These are phyloP conservation scores for Cavenderia fasciculata DNA, from an alignment of 78 protist species.

Conservation along the genomic window DNA sequence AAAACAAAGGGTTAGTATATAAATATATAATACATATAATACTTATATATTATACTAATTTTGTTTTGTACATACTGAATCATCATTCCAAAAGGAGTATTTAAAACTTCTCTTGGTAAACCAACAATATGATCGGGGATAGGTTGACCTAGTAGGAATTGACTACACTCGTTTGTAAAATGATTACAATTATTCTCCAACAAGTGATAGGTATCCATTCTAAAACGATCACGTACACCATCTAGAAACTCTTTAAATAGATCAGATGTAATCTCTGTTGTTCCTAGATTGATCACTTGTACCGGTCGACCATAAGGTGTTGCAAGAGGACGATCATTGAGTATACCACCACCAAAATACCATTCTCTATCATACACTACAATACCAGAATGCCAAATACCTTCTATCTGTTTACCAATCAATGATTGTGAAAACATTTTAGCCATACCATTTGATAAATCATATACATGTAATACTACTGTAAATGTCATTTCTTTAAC, in stretches of 20 bases:
- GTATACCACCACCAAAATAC: conserved; percentile 70
- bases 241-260: conserved; percentile 46
- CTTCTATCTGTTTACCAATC: conserved; percentile 27
- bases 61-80: neutral
- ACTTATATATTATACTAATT: neutral
- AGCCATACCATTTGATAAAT: conserved; percentile 60
- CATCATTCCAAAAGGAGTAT: conserved; percentile 57
- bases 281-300: conserved; percentile 24
- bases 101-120: conserved; percentile 40
- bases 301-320: conserved; percentile 65
- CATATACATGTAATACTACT: conserved; percentile 58
- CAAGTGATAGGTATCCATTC: conserved; percentile 64
- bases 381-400: conserved; percentile 44
- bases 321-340: neutral
- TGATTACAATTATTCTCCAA: conserved; percentile 71
- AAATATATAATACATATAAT: neutral
- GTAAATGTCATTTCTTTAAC: neutral
- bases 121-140: conserved; percentile 27
- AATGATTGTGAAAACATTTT: neutral
- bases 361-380: conserved; percentile 31
- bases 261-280: conserved; percentile 31
- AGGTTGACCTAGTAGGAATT: conserved; percentile 11
- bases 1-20: neutral
- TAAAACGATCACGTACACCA: conserved; percentile 5
- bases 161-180: conserved; percentile 32